Evolutionary conservation across 768 basidiomycete genomes (phyloP).

Genomic region (Lactarius hatsudake): DNA sequence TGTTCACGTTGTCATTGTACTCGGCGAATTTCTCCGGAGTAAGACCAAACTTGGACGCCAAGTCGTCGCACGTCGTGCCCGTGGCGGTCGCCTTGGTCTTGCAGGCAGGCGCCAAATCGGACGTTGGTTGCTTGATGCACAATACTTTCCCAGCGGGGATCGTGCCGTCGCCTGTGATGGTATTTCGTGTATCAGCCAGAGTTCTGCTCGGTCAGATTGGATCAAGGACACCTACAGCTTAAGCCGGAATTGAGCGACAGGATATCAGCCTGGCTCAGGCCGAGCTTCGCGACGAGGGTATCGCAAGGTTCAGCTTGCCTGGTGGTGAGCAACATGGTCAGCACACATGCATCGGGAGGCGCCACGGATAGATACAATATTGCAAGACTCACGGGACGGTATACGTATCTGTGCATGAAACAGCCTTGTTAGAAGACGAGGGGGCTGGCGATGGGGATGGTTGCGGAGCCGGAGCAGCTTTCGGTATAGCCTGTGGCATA

Average conservation of each 20-base stretch:
- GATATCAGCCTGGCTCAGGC: neutral
- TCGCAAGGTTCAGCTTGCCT: conserved; percentile 5
- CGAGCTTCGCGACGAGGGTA: neutral
- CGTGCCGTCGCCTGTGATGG: neutral
- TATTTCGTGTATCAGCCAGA: neutral
- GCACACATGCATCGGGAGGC: neutral
- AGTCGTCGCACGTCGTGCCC: neutral
- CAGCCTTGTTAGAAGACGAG: neutral
- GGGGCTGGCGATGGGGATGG: neutral
- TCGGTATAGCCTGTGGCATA: neutral
- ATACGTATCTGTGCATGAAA: neutral
- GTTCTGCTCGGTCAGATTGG: neutral
- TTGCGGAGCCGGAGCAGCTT: too few relatives aligned
- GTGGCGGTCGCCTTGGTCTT: conserved; percentile 20
- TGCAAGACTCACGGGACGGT: too few relatives aligned
- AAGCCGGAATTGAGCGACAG: conserved; percentile 4
- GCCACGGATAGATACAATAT: too few relatives aligned
- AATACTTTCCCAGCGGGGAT: neutral
- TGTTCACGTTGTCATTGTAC: conserved; percentile 18
- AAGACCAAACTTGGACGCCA: conserved; percentile 2
- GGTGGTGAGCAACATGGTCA: neutral
- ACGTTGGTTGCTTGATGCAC: neutral
- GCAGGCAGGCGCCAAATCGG: neutral
- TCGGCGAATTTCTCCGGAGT: neutral
- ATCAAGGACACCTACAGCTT: neutral